phyloP scores from a whole-genome alignment of 768 basidiomycete species.

The Termitomyces sp. region DNA sequence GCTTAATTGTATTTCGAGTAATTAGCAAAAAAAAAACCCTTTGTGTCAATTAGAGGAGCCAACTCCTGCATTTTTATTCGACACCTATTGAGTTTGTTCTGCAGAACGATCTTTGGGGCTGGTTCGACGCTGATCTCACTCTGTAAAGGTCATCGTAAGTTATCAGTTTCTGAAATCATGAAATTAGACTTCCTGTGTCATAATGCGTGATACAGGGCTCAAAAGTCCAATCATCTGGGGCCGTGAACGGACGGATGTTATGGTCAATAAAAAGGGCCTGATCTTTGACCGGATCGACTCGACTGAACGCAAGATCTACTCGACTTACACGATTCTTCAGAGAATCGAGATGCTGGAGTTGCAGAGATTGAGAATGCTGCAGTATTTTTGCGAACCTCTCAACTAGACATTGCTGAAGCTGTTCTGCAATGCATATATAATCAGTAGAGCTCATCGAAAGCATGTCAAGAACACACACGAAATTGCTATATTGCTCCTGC shows the following conservation, averaged over 20 bases:
- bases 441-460: neutral
- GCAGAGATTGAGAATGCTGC: conserved; percentile 52
- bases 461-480: conserved; percentile 33
- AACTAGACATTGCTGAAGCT: conserved; percentile 61
- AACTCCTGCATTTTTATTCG: conserved; percentile 61
- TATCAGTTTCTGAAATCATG: neutral
- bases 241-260: conserved; percentile 60
- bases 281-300: conserved; percentile 54
- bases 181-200: conserved; percentile 51
- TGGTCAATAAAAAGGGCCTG: conserved; percentile 68
- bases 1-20: conserved; percentile 6
- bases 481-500: conserved; percentile 45
- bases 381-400: conserved; percentile 50
- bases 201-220: conserved; percentile 73
- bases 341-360: conserved; percentile 50
- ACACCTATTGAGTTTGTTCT: conserved; percentile 66
- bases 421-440: conserved; percentile 40
- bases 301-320: conserved; percentile 41
- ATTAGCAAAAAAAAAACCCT: conserved; percentile 39
- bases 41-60: conserved; percentile 46
- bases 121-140: conserved; percentile 58
- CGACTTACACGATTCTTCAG: conserved; percentile 44
- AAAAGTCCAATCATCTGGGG: conserved; percentile 65
- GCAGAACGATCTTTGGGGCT: conserved; percentile 70
- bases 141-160: conserved; percentile 25